phyloP scores from a whole-genome alignment of 78 protist species.

The Corallochytrium limacisporum region DNA sequence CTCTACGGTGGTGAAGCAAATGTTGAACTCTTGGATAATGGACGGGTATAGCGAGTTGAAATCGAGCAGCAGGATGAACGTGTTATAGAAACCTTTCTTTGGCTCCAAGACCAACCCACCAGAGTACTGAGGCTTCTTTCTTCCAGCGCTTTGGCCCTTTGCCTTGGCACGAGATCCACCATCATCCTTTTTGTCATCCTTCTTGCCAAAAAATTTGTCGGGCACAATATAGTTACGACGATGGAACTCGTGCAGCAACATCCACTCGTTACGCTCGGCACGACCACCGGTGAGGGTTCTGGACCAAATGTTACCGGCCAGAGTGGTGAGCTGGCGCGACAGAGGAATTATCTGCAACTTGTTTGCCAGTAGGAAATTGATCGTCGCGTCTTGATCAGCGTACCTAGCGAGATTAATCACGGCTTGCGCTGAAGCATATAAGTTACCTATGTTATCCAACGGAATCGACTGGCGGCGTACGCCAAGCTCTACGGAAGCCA shows the following conservation, averaged over 20 bases:
- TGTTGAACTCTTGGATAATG: slow-evolving; percentile 91
- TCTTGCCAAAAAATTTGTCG: slow-evolving; percentile 36
- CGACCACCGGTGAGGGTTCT: slow-evolving; percentile 69
- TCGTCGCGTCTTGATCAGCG: slow-evolving; percentile 55
- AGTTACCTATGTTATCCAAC: no score
- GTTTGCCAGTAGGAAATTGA: slow-evolving; percentile 44
- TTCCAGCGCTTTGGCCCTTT: neutral
- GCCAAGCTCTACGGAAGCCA: no score
- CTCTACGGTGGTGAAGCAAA: slow-evolving; percentile 93
- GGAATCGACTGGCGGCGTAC: no score
- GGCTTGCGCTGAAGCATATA: no score
- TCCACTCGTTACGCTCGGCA: slow-evolving; percentile 92
- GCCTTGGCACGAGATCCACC: neutral
- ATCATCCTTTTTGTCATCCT: slow-evolving; percentile 1
- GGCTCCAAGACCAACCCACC: slow-evolving; percentile 95
- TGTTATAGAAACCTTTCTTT: slow-evolving; percentile 80
- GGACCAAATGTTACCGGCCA: slow-evolving; percentile 78
- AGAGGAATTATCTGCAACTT: slow-evolving; percentile 71
- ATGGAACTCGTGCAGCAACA: slow-evolving; percentile 84
- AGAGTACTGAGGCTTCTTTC: slow-evolving; percentile 37
- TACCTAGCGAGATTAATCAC: no score
- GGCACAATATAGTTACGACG: slow-evolving; percentile 59
- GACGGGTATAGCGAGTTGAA: slow-evolving; percentile 99
- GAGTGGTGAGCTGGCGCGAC: slow-evolving; percentile 77
- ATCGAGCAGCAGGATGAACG: slow-evolving; percentile 87